phyloP scores from a whole-genome alignment of 495 filamentous ascomycete species.

The Monascus purpureus region DNA sequence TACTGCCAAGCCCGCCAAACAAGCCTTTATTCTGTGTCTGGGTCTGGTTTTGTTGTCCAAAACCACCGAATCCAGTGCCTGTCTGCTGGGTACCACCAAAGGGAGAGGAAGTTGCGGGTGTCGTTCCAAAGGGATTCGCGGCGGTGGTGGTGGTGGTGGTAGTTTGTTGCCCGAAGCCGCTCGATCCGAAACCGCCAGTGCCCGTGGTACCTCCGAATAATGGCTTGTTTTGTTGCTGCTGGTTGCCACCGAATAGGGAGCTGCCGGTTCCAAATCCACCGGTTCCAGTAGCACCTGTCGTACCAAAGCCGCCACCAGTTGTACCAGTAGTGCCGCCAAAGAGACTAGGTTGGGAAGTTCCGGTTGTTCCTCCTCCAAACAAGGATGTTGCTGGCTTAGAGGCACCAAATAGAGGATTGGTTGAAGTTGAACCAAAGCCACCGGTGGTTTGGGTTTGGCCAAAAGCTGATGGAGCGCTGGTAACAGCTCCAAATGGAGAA shows the following conservation, averaged over 20 bases:
- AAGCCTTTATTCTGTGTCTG: constrained; percentile 27
- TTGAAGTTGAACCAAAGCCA: constrained; percentile 39
- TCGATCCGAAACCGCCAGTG: constrained; percentile 12
- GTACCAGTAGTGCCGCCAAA: constrained; percentile 14
- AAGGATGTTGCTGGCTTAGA: constrained; percentile 24
- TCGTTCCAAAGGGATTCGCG: constrained; percentile 19
- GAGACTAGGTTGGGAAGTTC: constrained; percentile 12
- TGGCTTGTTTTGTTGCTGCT: constrained; percentile 17
- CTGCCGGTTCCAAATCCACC: constrained; percentile 22
- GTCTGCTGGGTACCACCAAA: constrained; percentile 25
- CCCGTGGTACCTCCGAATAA: constrained; percentile 15
- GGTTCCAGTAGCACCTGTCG: constrained; percentile 8
- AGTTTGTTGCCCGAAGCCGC: constrained; percentile 29
- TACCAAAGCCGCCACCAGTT: constrained; percentile 17
- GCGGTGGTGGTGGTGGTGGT: constrained; percentile 22
- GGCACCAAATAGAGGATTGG: constrained; percentile 27
- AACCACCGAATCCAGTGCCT: constrained; percentile 26
- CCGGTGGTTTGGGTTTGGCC: constrained; percentile 39
- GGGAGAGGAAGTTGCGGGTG: constrained; percentile 16
- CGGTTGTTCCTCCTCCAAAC: constrained; percentile 19
- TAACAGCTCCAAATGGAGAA: constrained; percentile 42
- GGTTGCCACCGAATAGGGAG: constrained; percentile 22
- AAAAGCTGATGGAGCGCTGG: constrained; percentile 28
- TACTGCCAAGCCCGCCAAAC: constrained; percentile 26
- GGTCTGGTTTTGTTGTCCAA: constrained; percentile 34